phyloP scores from a whole-genome alignment of 2,329 filamentous ascomycete species.

The Apiospora kogelbergensis region DNA sequence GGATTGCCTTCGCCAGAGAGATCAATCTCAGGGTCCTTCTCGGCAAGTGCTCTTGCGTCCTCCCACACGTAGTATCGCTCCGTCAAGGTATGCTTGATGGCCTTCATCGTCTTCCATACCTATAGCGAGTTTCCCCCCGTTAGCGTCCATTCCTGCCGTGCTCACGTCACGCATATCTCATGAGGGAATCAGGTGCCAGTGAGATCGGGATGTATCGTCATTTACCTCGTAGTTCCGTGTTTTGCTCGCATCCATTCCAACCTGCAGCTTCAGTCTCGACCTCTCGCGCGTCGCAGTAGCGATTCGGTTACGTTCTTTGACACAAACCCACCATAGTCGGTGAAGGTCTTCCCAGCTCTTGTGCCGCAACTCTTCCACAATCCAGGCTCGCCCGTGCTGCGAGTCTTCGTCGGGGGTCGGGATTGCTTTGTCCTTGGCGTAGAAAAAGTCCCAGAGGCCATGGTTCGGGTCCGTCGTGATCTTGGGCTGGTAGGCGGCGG shows the following conservation, averaged over 20 bases:
- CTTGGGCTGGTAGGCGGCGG: slow-evolving; percentile 61
- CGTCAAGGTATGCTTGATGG: slow-evolving; percentile 81
- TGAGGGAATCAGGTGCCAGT: neutral
- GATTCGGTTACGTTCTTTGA: slow-evolving; percentile 86
- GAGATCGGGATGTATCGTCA: slow-evolving; percentile 16
- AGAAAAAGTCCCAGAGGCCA: slow-evolving; percentile 92
- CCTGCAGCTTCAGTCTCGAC: slow-evolving; percentile 65
- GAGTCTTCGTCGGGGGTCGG: slow-evolving; percentile 69
- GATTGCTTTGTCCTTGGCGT: slow-evolving; percentile 65
- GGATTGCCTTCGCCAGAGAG: slow-evolving; percentile 48
- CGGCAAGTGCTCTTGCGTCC: slow-evolving; percentile 67
- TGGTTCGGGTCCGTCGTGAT: slow-evolving; percentile 70
- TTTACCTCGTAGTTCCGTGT: slow-evolving; percentile 67
- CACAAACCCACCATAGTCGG: slow-evolving; percentile 89
- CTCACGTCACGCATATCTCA: neutral
- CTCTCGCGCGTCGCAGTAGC: slow-evolving; percentile 75
- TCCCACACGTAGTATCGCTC: slow-evolving; percentile 89
- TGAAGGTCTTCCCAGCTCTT: slow-evolving; percentile 97
- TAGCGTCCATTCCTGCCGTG: slow-evolving; percentile 11
- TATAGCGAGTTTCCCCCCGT: slow-evolving; percentile 36
- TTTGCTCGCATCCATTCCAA: slow-evolving; percentile 68
- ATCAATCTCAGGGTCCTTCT: slow-evolving; percentile 66
- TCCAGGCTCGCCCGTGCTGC: slow-evolving; percentile 80
- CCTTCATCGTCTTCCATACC: slow-evolving; percentile 75
- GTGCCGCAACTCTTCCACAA: slow-evolving; percentile 76